These are phyloP conservation scores for Tephrocybe sp. DNA, from an alignment of 768 basidiomycete species.

Conservation along the genomic window DNA sequence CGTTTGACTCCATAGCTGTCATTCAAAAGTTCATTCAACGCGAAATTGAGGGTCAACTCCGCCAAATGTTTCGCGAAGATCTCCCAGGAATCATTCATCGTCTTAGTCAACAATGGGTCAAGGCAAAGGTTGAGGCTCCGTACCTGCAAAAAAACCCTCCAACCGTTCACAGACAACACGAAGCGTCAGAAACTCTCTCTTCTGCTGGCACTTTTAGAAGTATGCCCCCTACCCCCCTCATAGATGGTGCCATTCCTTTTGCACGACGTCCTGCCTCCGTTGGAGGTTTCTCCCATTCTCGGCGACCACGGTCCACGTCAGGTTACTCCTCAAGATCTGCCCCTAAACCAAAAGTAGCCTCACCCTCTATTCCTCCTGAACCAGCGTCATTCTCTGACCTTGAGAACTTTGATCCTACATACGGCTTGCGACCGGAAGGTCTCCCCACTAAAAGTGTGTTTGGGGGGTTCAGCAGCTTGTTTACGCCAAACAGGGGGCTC, in stretches of 20 bases:
- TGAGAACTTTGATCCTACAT: slow-evolving; percentile 95
- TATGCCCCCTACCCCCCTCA: slow-evolving; percentile 15
- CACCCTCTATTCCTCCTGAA: slow-evolving; percentile 28
- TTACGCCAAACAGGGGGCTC: slow-evolving; percentile 64
- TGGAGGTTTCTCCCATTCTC: slow-evolving; percentile 14
- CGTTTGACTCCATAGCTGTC: slow-evolving; percentile 97
- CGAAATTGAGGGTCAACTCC: slow-evolving; percentile 94
- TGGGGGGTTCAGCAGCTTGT: slow-evolving; percentile 73
- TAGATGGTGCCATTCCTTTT: slow-evolving; percentile 2
- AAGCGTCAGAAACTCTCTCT: slow-evolving; percentile 38
- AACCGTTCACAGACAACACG: slow-evolving; percentile 26
- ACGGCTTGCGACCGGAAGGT: slow-evolving; percentile 91
- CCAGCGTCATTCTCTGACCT: slow-evolving; percentile 40
- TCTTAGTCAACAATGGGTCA: slow-evolving; percentile 94
- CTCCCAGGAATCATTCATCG: slow-evolving; percentile 95
- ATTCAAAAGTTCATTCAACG: slow-evolving; percentile 97
- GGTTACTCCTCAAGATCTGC: slow-evolving; percentile 31
- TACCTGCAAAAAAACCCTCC: slow-evolving; percentile 63
- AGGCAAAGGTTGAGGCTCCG: slow-evolving; percentile 90
- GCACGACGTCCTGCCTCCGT: slow-evolving; percentile 13
- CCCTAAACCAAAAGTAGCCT: slow-evolving; percentile 15
- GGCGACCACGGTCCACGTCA: slow-evolving; percentile 41
- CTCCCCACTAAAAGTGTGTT: slow-evolving; percentile 85
- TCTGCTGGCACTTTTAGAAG: slow-evolving; percentile 36
- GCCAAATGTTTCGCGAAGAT: slow-evolving; percentile 98